Base-by-base conservation (phyloP, 2,329 filamentous ascomycete species). In the Fusarium brevicatenulatum region DNA sequence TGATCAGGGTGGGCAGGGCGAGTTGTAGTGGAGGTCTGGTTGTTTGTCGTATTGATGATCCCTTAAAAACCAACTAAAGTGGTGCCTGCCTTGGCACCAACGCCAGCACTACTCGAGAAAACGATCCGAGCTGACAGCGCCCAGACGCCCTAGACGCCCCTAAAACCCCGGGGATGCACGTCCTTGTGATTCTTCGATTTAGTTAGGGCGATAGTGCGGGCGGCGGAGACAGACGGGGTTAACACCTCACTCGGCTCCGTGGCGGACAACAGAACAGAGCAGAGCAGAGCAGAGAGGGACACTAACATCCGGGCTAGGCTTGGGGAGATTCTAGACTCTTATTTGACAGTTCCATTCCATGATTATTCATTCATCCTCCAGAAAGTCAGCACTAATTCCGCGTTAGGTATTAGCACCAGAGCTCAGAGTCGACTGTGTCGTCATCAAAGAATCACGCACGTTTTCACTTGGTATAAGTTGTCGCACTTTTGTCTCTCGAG, bases 381-480 rank as follows among this genome's bases (percentile, higher is more conserved):
- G 23, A 52, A 58, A 25, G 71, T 74, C 71, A 73, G 71, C 71
- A 68, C 71, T 74, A 73, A 59, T 58, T 34, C 59, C 57, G 46
- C 50, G 50, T 57, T 71, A 2, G 67, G 63, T 32, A 39, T 40
- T 53, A 71, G 68, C n/a, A 57, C 50, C 39, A 53, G 43, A 56
- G 19, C 37, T 36, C 42, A 30, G 34, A 52, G 32, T 43, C 19
- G 30, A 46, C 47, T 54, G 57, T 73, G 70, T 68, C 70, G 63
- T 74, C 68, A 74, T 74, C 63, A 63, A 56, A 62, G 42, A 59
- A 63, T 56, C 60, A 46, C 53, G 56, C 54, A 56, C 53, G 53
- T 69, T 66, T 52, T 25, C 54, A 44, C 40, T 39, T 36, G 34
- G 21, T 28, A 18, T 34, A 62, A 58, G 52, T 46, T 42, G 21